Conservation (phyloP, 2,329 filamentous ascomycete genomes). For the Aspergillus uvarum region DNA sequence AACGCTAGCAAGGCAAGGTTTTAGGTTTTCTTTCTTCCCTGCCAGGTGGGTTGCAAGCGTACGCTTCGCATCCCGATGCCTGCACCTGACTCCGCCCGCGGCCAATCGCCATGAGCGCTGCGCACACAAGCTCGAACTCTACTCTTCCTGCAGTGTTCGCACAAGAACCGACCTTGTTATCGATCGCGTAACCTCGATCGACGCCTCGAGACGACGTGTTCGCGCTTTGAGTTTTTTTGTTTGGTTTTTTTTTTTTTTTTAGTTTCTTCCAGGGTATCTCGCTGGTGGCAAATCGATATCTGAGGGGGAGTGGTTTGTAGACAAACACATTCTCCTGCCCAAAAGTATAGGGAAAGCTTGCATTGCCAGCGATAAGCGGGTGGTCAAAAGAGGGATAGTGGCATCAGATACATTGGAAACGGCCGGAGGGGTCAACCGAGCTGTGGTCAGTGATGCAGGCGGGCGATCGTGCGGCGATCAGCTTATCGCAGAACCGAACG, state of each 20-base stretch:
- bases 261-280: neutral
- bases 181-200: neutral
- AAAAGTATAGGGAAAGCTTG: neutral
- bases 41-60: neutral
- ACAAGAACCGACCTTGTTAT: neutral
- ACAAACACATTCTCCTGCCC: neutral
- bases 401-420: neutral
- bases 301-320: no score
- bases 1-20: neutral
- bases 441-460: neutral
- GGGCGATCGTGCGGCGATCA: neutral
- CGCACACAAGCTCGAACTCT: neutral
- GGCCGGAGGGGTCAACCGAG: neutral
- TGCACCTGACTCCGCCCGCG: neutral
- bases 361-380: neutral
- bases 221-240: neutral
- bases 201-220: neutral
- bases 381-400: neutral
- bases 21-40: neutral
- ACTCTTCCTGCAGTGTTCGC: neutral
- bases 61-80: neutral
- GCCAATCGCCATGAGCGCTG: neutral
- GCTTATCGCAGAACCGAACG: neutral
- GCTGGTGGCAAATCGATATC: neutral
- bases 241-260: neutral